Percentiles rank a stretch among this genome's conserved stretches.
Conservation (phyloP, 1,284 basidiomycete genomes). For the Termitomyces sp. region DNA sequence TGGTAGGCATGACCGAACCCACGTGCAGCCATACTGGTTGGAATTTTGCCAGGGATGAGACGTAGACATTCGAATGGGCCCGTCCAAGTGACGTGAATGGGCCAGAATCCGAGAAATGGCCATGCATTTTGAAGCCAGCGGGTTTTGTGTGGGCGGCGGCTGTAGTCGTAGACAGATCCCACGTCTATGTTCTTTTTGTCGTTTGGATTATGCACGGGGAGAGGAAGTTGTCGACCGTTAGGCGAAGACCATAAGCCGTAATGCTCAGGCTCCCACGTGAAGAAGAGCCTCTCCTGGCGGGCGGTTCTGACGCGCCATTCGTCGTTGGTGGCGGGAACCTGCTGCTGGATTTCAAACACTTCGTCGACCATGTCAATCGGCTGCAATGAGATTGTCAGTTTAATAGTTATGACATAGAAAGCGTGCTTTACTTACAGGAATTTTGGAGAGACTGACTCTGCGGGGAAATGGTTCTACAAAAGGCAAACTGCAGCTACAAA, state of each 20-base stretch:
- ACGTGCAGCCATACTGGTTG: too few species aligned
- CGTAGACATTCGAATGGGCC: neutral
- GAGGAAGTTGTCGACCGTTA: neutral
- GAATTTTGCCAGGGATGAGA: too few species aligned
- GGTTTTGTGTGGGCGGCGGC: neutral
- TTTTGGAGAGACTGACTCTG: too few species aligned
- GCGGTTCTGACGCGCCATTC: neutral
- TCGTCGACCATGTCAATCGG: neutral
- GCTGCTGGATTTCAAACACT: neutral
- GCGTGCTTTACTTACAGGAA: too few species aligned
- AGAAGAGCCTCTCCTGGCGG: neutral
- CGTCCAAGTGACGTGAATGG: neutral
- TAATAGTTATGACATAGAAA: too few species aligned
- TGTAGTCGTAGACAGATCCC: too few species aligned
- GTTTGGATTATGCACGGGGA: neutral
- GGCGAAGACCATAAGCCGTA: neutral
- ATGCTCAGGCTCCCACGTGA: neutral
- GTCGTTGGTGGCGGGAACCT: neutral
- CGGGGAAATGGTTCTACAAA: too few species aligned
- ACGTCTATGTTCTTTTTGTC: too few species aligned
- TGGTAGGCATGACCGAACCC: too few species aligned
- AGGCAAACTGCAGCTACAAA: too few species aligned
- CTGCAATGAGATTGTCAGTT: too few species aligned
- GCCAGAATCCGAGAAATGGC: neutral
- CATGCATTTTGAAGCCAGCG: neutral